phyloP scores from a whole-genome alignment of 1,284 basidiomycete genomes.

The Leccinum angustisporum region DNA sequence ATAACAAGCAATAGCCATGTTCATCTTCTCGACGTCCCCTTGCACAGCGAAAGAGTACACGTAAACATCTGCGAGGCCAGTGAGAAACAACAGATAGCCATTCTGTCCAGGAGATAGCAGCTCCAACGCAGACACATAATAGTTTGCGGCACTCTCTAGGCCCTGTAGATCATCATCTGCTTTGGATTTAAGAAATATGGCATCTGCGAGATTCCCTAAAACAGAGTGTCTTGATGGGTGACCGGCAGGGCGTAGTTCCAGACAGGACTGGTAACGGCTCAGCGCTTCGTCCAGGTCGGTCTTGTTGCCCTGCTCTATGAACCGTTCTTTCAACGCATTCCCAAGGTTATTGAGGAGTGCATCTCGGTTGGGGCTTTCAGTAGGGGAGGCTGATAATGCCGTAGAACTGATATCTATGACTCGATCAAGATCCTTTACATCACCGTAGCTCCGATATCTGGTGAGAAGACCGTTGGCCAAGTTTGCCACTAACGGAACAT shows the following conservation, averaged over 20 bases:
- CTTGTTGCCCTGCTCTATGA: constrained; percentile 15
- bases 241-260: constrained; percentile 25
- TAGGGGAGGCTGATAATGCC: constrained; percentile 10
- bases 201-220: constrained; percentile 21
- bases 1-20: constrained; percentile 22
- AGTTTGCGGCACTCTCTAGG: constrained; percentile 16
- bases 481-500: constrained; percentile 18
- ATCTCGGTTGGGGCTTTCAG: constrained; percentile 19
- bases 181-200: constrained; percentile 19
- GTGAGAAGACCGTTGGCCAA: constrained; percentile 21
- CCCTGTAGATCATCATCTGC: constrained; percentile 21
- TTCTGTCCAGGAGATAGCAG: constrained; percentile 20
- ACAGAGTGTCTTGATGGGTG: constrained; percentile 20
- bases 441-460: constrained; percentile 20
- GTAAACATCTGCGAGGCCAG: constrained; percentile 10
- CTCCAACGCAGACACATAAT: constrained; percentile 16
- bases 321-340: constrained; percentile 20
- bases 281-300: constrained; percentile 24
- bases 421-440: constrained; percentile 21
- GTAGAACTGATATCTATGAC: constrained; percentile 17
- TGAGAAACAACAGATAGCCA: constrained; percentile 15
- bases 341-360: constrained; percentile 25
- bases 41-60: constrained; percentile 7
- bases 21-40: constrained; percentile 15
- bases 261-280: constrained; percentile 17